Evolutionary conservation across 2,329 filamentous ascomycete genomes (phyloP), one percentile per base, ranked within the genome.

Genomic region (Stagonosporopsis cucurbitacearum): DNA sequence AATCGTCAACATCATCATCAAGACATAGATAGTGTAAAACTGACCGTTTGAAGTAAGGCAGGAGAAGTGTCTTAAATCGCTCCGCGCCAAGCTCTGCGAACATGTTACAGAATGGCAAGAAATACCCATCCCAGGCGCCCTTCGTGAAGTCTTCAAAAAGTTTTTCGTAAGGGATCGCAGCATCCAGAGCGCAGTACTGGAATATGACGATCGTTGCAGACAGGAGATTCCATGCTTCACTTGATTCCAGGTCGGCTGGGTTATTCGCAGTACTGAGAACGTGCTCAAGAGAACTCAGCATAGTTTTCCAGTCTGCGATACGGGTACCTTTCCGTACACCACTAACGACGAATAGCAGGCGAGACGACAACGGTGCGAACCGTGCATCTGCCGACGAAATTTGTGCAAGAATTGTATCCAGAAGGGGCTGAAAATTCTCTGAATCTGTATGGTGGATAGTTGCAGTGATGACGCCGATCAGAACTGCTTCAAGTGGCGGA

Each of bases 41-140:
- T 44, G 77, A 91, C 84, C 86, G 91, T 73, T 96, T 91, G 64
- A 98, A 92, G 54, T 90, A 87, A 33, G 86, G 88, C 7, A 93
- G 81, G 28, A 96, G 83, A n/a, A 97, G 80, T 60, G 86, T 88
- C 50, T 87, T 84, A 70, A 98, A 99, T 35, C 90, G 84, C 49
- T 88, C 84, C 1, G 83, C 72, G 41, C 92, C 88, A 32, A 96
- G 80, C 50, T 91, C 84, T 0, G 91, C 88, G 64, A 95, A 88
- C 48, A 91, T 88, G 13, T 88, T 88, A 75, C 92, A 97, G 74
- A 98, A 96, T 0, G 87, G 84, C 39, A 98, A 83, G 72, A 96
- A 98, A 79, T 88, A 88, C 47, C 77, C 77, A 67, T 88, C 85
- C 66, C 93, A 82, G 1, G 83, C 82, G 40, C 89, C 86, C 47